These are phyloP conservation scores for Ascodesmis nigricans DNA, from an alignment of 495 filamentous ascomycete species.

Conservation along the genomic window DNA sequence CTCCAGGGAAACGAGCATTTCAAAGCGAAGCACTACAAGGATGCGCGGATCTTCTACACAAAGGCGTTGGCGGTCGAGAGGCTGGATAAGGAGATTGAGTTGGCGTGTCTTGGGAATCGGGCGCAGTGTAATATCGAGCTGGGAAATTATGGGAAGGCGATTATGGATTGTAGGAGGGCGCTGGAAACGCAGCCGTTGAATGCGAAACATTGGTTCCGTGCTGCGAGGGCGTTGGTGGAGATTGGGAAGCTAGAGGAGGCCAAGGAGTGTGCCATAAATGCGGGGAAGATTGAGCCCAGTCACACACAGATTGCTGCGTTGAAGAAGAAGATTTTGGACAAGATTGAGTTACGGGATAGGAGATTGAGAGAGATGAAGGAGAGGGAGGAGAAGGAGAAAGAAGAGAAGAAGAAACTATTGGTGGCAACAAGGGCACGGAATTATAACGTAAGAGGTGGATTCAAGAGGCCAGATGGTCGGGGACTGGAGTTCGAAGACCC, in stretches of 20 bases:
- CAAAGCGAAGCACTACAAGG: constrained; percentile 44
- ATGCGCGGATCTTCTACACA: constrained; percentile 78
- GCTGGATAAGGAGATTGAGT: constrained; percentile 19
- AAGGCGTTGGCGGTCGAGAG: constrained; percentile 38
- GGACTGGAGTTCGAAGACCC: constrained; percentile 44
- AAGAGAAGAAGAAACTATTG: constrained; percentile 36
- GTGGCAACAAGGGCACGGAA: constrained; percentile 53
- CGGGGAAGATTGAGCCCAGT: constrained; percentile 41
- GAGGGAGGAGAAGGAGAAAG: constrained; percentile 26
- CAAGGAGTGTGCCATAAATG: constrained; percentile 46
- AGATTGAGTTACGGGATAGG: constrained; percentile 25
- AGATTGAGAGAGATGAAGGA: constrained; percentile 26
- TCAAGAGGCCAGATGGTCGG: constrained; percentile 43
- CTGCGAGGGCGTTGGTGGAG: constrained; percentile 47
- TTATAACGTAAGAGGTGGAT: no score
- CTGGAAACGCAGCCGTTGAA: constrained; percentile 55
- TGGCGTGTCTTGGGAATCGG: constrained; percentile 56
- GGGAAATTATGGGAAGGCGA: constrained; percentile 67
- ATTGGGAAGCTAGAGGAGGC: constrained; percentile 55
- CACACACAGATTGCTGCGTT: constrained; percentile 24
- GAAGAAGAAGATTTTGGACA: constrained; percentile 30
- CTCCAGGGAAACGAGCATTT: constrained; percentile 55
- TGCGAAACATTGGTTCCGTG: constrained; percentile 77
- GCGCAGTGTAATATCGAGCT: constrained; percentile 66
- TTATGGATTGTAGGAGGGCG: constrained; percentile 57